Percentiles rank a stretch among this genome's conserved stretches.
Conservation (phyloP, 2,329 filamentous ascomycete species). For the Furcasterigmium sp. region DNA sequence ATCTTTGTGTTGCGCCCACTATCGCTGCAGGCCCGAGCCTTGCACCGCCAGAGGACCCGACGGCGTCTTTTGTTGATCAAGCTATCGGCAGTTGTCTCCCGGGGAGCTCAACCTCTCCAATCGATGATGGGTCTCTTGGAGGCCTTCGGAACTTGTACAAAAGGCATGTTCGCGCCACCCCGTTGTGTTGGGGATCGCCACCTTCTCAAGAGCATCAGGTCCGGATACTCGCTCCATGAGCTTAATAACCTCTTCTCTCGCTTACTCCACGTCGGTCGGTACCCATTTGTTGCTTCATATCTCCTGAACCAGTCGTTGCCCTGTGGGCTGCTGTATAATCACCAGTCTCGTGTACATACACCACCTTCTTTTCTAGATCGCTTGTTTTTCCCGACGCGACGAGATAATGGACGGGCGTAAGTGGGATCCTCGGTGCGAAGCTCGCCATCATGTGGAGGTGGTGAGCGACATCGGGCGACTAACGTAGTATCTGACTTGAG, state of each 20-base stretch:
- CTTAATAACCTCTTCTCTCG: background rate
- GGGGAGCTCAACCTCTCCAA: constrained; percentile 1
- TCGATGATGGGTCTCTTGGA: constrained; percentile 1
- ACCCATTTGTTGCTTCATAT: background rate
- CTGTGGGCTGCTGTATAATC: background rate
- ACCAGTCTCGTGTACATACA: background rate
- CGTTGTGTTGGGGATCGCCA: background rate
- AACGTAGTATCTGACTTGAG: background rate
- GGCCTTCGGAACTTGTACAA: constrained; percentile 9
- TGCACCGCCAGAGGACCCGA: too few species aligned
- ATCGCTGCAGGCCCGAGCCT: too few species aligned
- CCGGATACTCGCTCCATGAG: background rate
- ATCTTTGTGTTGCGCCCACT: background rate
- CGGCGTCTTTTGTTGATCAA: constrained; percentile 8
- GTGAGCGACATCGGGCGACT: too few species aligned
- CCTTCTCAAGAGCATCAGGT: background rate
- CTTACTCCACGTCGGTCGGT: background rate
- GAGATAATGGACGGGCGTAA: constrained; percentile 12
- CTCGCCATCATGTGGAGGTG: too few species aligned
- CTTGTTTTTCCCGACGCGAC: background rate
- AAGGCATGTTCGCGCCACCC: constrained; percentile 4
- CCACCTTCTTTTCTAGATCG: background rate
- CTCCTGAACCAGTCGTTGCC: background rate
- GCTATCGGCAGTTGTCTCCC: constrained; percentile 3
- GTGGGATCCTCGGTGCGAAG: background rate